A percentile compares a stretch with the other conserved stretches of the same genome.
Conservation (phyloP, 495 filamentous ascomycete genomes). For the Penicillium robsamsonii region DNA sequence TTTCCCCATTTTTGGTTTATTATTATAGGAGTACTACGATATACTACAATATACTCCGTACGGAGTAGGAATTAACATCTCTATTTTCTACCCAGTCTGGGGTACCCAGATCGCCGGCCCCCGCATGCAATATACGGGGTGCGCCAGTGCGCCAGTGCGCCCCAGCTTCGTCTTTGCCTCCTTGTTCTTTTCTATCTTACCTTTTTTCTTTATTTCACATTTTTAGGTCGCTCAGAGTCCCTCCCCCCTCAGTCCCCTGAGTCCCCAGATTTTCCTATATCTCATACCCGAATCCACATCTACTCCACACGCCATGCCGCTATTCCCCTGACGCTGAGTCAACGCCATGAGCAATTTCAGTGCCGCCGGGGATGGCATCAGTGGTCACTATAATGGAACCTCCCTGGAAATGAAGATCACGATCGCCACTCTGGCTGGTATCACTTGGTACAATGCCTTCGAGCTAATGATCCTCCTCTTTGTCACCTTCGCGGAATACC, state of each 20-base stretch:
- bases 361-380: slow-evolving; percentile 43
- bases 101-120: slow-evolving; percentile 3
- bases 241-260: not conserved
- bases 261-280: not conserved
- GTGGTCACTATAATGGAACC: slow-evolving; percentile 38
- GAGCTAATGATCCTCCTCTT: slow-evolving; percentile 56
- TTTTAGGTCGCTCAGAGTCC: not conserved
- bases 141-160: slow-evolving; percentile 12
- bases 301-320: not conserved
- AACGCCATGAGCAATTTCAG: slow-evolving; percentile 23
- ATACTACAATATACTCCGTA: not conserved
- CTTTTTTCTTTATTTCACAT: not conserved
- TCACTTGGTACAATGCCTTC: slow-evolving; percentile 56
- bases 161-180: slow-evolving; percentile 4
- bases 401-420: slow-evolving; percentile 43
- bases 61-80: not conserved
- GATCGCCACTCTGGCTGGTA: slow-evolving; percentile 53
- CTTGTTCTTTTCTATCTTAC: not conserved
- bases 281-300: not conserved
- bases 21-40: not conserved
- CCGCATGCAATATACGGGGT: slow-evolving; percentile 12
- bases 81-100: not conserved
- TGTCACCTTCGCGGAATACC: slow-evolving; percentile 52
- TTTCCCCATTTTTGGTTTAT: not conserved
- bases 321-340: slow-evolving; percentile 9